Base-by-base conservation (phyloP, 75 land plant species). In the Cryptomeria japonica region DNA sequence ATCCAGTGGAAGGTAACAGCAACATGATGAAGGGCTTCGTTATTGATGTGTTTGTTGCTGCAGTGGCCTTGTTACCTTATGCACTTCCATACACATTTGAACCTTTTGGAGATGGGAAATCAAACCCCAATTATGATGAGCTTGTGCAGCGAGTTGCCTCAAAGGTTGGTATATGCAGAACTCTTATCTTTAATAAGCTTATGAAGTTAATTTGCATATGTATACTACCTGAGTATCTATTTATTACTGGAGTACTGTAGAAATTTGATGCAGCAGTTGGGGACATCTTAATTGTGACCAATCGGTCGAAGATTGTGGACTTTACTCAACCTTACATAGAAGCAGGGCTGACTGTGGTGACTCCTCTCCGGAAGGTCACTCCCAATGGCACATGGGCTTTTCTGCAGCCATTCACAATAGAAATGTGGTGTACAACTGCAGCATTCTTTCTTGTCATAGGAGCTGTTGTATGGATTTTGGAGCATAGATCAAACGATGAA, bases 281-380 rank as follows among this genome's bases (percentile, higher is more conserved):
- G 36, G 95, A 93, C 64, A 51, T 51, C 55, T 51, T 51, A 14
- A 51, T 51, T 51, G 55, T 51, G 55, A 51, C 55, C 55, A 51
- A 51, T 14, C 77, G 95, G 47, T 88, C 93, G 41, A 92, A 38
- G 88, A 77, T 87, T 80, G 95, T 88, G 37, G 95, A 93, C 86
- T 95, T 95, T 51, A 95, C 96, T 8, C 92, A 90, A 73, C 96
- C 96, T 78, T 95, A 88, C 83, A 90, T 91, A 19, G 93, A 91
- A 68, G 88, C 96, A 6, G 95, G 93, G 15, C 89, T 95, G 1
- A 14, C 55, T 51, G 55, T 51, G 55, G 55, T 14, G 55, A 51
- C 55, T 51, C 16, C 55, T 51, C 55, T 89, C 15, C 89, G 76
- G 70, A 88, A 73, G 72, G n/a, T 12, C 41, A 51, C 85, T 32